A percentile compares a stretch with the other conserved stretches of the same genome.
Evolutionary conservation across 2,329 filamentous ascomycete species (phyloP).

Genomic region (Berkeleyomyces rouxiae): DNA sequence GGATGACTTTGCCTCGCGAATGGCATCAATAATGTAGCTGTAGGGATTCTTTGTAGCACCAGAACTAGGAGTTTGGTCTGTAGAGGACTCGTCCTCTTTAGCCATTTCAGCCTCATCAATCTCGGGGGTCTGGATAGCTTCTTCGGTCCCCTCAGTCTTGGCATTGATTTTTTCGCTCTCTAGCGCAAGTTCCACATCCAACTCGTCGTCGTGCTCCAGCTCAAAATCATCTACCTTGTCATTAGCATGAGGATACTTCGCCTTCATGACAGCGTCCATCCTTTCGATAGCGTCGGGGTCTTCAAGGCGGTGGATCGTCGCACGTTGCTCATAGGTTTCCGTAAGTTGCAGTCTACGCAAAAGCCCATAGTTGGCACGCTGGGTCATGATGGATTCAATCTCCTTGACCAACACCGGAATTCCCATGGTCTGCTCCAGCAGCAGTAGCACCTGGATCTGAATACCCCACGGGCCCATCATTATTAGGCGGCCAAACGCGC

Average conservation of each 20-base stretch:
- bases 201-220: neutral
- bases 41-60: neutral
- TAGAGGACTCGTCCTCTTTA: neutral
- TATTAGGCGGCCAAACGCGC: constrained; percentile 66
- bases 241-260: neutral
- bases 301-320: neutral
- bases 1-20: neutral
- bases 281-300: neutral
- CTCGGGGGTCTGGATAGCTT: neutral
- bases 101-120: neutral
- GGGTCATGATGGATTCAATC: constrained; percentile 9
- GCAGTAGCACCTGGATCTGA: constrained; percentile 52
- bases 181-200: neutral
- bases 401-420: constrained; percentile 40
- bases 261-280: neutral
- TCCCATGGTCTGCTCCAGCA: constrained; percentile 70
- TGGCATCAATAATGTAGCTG: neutral
- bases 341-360: neutral
- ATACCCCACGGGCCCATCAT: constrained; percentile 46
- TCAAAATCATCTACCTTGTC: neutral
- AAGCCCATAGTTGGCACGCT: neutral
- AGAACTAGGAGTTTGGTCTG: neutral
- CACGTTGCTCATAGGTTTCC: neutral
- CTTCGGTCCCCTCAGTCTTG: neutral
- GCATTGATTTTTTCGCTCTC: neutral